Conservation (phyloP, 2,329 filamentous ascomycete species). For the Immersiporthe knoxdaviesiana region DNA sequence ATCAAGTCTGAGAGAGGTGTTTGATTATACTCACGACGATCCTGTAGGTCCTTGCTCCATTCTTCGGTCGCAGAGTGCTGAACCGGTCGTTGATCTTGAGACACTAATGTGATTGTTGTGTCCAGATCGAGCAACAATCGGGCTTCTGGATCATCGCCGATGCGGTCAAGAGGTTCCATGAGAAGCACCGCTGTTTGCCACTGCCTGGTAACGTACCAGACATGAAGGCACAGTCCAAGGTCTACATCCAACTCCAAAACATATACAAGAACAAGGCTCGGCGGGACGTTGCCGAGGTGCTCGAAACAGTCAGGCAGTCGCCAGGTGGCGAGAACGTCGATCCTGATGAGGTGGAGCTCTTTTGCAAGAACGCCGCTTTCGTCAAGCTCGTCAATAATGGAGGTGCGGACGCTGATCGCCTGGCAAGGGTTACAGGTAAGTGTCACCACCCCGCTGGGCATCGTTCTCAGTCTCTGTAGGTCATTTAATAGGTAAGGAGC, state of each 20-base stretch:
- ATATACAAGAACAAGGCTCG: slow-evolving; percentile 91
- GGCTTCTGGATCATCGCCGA: slow-evolving; percentile 89
- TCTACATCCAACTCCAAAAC: slow-evolving; percentile 89
- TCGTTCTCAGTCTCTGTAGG: not conserved
- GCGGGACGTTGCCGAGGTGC: slow-evolving; percentile 75
- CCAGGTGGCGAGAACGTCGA: slow-evolving; percentile 59
- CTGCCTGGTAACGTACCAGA: slow-evolving; percentile 88
- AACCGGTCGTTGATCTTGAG: not conserved
- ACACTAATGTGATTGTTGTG: slow-evolving; percentile 31
- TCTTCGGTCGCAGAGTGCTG: not conserved
- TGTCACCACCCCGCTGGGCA: slow-evolving; percentile 24
- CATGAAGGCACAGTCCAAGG: slow-evolving; percentile 92
- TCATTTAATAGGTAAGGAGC: not conserved
- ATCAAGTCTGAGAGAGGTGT: slow-evolving; percentile 74
- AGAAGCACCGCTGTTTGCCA: slow-evolving; percentile 73
- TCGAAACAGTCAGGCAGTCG: slow-evolving; percentile 61
- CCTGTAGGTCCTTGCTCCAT: slow-evolving; percentile 55
- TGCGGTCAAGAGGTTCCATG: slow-evolving; percentile 77
- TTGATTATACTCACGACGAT: slow-evolving; percentile 62
- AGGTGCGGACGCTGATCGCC: slow-evolving; percentile 47
- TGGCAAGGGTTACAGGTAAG: slow-evolving; percentile 61
- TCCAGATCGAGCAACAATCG: slow-evolving; percentile 48
- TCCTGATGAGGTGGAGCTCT: slow-evolving; percentile 78
- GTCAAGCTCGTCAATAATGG: slow-evolving; percentile 78
- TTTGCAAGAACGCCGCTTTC: slow-evolving; percentile 94